Evolutionary conservation across 108 stramenopile genomes (phyloP), one percentile per base, ranked within the genome.

Genomic region (Cyclotella sp.): DNA sequence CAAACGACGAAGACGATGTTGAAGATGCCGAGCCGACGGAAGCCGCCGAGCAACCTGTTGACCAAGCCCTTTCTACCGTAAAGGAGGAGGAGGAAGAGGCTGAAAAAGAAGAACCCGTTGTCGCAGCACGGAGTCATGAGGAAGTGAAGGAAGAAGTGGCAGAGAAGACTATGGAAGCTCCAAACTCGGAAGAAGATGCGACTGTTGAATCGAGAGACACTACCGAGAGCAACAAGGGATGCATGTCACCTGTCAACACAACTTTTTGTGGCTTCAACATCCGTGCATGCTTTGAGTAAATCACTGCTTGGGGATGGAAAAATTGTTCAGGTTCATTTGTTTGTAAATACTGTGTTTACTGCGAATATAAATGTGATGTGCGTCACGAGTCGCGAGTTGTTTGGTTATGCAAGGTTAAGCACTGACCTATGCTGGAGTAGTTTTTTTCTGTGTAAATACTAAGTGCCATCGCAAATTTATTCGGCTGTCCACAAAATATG

Each of bases 71-170:
- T 5, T 70, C 80, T n/a, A 55, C 61, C 15, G 68, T 81, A 0
- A 63, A 63, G 34, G 80, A 81, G 52, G 80, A 63, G 28, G 67
- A 65, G 5, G 64, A 68, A 29, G 67, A 68, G 22, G 9, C 67
- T 18, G 49, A 29, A 8, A 29, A 68, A 34, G 67, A 68, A 34
- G 49, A 68, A 22, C 67, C 67, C 28, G 49, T 52, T 51, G 51
- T 51, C 28, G 28, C 8, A 3, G 49, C 30, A 44, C 40, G 62
- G 39, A 66, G 66, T 26, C 65, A 68, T 18, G 63, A 81, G 46
- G 73, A 72, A 24, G 21, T 40, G 0, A 52, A 70, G 16, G 69
- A 53, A 14, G 68, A 63, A 42, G 60, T 62, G 42, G 58, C 59
- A 49, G n/a, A 34, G 58, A 49, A 70, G 30, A 24, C 39, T 4